Evolutionary conservation across 345 rosid genomes (phyloP).

Genomic region (Sapria himalayana): DNA sequence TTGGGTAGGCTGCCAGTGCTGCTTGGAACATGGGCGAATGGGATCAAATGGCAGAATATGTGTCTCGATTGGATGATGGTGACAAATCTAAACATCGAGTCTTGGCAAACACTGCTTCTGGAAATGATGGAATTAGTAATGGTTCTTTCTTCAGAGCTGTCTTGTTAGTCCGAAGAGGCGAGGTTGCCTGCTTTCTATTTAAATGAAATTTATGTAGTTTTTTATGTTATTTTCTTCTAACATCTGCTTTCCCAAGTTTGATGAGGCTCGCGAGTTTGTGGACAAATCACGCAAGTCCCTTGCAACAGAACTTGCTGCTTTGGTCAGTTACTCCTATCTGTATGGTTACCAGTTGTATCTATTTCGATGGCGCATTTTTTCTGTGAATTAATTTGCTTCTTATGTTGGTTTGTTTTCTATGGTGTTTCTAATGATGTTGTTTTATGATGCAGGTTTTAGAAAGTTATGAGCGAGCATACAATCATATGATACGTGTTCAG

Average conservation of each 20-base stretch:
- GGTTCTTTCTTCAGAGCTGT: slow-evolving; percentile 97
- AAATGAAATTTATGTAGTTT: not conserved
- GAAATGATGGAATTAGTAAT: slow-evolving; percentile 82
- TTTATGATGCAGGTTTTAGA: slow-evolving; percentile 53
- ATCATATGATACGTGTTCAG: slow-evolving; percentile 96
- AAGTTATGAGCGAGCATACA: slow-evolving; percentile 95
- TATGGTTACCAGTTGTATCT: no score
- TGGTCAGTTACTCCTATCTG: slow-evolving; percentile 32
- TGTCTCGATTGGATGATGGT: slow-evolving; percentile 80
- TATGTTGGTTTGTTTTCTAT: no score
- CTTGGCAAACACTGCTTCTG: slow-evolving; percentile 69
- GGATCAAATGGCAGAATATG: slow-evolving; percentile 99
- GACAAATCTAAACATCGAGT: slow-evolving; percentile 75
- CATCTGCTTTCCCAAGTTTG: slow-evolving; percentile 29
- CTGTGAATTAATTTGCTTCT: no score
- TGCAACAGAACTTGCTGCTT: slow-evolving; percentile 97
- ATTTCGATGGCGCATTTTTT: no score
- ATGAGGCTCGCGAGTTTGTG: slow-evolving; percentile 83
- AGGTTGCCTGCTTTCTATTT: slow-evolving; percentile 28
- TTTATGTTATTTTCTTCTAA: not conserved
- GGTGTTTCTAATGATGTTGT: not conserved
- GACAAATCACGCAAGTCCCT: slow-evolving; percentile 92
- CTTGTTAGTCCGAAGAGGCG: slow-evolving; percentile 54
- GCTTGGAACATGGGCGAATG: slow-evolving; percentile 99
- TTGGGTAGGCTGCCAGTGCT: slow-evolving; percentile 68